These are phyloP conservation scores for Eremomyces bilateralis DNA, from an alignment of 495 filamentous ascomycete species.

Conservation along the genomic window DNA sequence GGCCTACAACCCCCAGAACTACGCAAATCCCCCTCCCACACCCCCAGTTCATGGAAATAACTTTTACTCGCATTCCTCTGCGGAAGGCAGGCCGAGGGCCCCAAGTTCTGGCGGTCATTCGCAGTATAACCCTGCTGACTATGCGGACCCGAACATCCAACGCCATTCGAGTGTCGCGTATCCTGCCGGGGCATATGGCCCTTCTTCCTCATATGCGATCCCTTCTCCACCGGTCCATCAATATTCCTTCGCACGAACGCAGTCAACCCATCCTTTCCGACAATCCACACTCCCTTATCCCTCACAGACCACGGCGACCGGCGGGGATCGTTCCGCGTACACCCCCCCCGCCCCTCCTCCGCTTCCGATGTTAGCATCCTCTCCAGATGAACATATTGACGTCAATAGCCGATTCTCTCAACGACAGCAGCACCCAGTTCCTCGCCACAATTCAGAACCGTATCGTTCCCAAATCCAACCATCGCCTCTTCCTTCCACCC, in stretches of 20 bases:
- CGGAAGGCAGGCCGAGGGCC: background rate
- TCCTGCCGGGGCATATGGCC: constrained; percentile 2
- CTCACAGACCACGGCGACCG: background rate
- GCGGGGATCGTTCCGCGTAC: constrained; percentile 8
- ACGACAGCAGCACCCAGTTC: constrained; percentile 25
- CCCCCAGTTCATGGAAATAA: constrained; percentile 19
- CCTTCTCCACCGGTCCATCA: constrained; percentile 3
- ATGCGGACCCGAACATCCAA: constrained; percentile 9
- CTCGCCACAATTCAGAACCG: constrained; percentile 14
- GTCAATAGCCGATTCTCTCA: constrained; percentile 11
- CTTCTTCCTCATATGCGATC: background rate
- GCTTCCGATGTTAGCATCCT: constrained; percentile 8
- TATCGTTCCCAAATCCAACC: constrained; percentile 10
- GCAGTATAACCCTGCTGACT: constrained; percentile 58
- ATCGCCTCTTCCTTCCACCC: constrained; percentile 3
- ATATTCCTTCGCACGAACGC: constrained; percentile 7
- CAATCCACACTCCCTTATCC: too few species aligned
- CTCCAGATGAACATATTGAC: background rate
- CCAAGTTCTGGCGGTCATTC: constrained; percentile 7
- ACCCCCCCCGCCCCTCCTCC: constrained; percentile 12
- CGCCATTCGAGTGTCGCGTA: constrained; percentile 7
- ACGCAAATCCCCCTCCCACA: constrained; percentile 34
- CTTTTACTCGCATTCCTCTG: background rate
- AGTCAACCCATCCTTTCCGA: background rate
- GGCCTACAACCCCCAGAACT: constrained; percentile 70